These are phyloP conservation scores for Rhododendron molle DNA, from an alignment of 148 eudicot species.

Conservation along the genomic window DNA sequence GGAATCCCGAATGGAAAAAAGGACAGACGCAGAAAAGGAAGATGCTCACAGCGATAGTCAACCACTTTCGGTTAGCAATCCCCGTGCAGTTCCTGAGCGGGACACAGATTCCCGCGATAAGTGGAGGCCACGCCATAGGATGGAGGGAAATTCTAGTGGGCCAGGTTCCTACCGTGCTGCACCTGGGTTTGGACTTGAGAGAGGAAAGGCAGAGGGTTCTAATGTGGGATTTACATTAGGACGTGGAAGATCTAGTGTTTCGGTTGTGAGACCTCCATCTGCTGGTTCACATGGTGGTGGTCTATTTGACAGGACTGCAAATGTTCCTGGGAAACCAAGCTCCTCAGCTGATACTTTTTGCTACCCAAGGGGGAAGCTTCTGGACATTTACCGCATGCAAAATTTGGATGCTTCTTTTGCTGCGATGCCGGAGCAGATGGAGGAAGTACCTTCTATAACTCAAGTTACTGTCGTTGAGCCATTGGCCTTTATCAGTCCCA, in stretches of 20 bases:
- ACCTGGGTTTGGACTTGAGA: constrained; percentile 89
- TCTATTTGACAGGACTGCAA: constrained; percentile 36
- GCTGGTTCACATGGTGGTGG: constrained; percentile 43
- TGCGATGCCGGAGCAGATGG: constrained; percentile 42
- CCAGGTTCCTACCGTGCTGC: constrained; percentile 75
- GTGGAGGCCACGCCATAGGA: constrained; percentile 98
- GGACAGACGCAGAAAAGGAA: constrained; percentile 65
- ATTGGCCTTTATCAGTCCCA: constrained; percentile 76
- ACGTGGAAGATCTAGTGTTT: constrained; percentile 68
- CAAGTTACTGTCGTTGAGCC: constrained; percentile 55
- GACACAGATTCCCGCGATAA: constrained; percentile 84
- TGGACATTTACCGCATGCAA: constrained; percentile 75
- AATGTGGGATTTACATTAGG: constrained; percentile 72
- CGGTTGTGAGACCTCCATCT: constrained; percentile 38
- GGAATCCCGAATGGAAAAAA: constrained; percentile 68
- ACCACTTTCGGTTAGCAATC: constrained; percentile 33
- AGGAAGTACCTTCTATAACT: constrained; percentile 58
- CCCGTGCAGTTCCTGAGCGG: constrained; percentile 49
- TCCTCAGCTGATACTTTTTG: constrained; percentile 35
- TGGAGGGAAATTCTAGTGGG: constrained; percentile 62
- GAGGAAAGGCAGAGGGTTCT: constrained; percentile 61
- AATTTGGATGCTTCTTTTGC: constrained; percentile 43
- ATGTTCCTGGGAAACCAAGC: constrained; percentile 55
- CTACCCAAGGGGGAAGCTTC: constrained; percentile 87
- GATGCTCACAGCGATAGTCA: constrained; percentile 56